Percentiles rank a stretch among this genome's conserved stretches.
These are phyloP conservation scores for Dimocarpus longan DNA, from an alignment of 345 rosid species.

Conservation along the genomic window DNA sequence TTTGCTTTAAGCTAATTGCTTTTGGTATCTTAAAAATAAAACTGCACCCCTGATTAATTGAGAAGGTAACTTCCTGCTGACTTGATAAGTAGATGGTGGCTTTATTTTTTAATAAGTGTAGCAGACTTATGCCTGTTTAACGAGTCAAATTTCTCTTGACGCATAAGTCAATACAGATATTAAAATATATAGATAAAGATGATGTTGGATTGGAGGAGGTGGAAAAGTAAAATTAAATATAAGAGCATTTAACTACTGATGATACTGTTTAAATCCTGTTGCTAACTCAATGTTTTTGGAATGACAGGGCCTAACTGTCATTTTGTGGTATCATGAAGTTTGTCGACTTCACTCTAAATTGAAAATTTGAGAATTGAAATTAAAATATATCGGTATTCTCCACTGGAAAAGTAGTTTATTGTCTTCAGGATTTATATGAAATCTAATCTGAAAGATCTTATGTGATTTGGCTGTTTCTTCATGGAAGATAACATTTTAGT, in stretches of 20 bases:
- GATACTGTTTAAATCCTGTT: background rate
- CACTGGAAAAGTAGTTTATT: background rate
- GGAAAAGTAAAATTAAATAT: background rate
- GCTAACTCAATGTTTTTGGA: background rate
- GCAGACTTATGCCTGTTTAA: background rate
- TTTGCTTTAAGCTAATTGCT: background rate
- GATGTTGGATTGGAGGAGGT: constrained; percentile 2
- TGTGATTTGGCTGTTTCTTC: background rate
- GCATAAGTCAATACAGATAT: background rate
- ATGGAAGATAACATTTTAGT: background rate
- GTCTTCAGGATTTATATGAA: background rate
- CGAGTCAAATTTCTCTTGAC: background rate
- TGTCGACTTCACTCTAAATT: background rate
- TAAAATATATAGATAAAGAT: background rate
- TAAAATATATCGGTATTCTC: background rate
- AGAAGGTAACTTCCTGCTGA: background rate
- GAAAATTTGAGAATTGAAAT: background rate
- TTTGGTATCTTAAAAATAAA: constrained; percentile 2
- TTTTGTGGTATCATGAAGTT: background rate
- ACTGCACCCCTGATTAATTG: background rate
- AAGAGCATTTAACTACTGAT: background rate
- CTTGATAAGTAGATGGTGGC: background rate
- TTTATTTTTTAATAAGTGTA: background rate
- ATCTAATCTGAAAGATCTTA: background rate
- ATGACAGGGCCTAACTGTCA: background rate